A percentile compares a stretch with the other conserved stretches of the same genome.
Evolutionary conservation across 441 rosid genomes (phyloP).

Genomic region (Sinapis alba): DNA sequence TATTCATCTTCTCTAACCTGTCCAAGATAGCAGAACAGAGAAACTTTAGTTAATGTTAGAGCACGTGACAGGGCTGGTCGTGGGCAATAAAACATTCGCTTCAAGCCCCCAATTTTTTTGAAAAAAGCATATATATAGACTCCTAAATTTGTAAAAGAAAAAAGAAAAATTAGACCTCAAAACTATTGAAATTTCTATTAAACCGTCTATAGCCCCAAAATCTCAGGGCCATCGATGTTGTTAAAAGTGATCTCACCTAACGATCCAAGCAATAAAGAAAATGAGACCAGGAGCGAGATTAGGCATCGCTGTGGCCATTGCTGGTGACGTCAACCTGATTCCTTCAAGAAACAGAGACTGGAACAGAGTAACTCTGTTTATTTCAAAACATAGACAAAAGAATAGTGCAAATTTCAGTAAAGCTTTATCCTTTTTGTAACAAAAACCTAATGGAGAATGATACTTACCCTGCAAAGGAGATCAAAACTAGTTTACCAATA

Average conservation of each 20-base stretch:
- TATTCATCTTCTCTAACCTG: conserved; percentile 71
- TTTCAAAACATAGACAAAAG: not conserved
- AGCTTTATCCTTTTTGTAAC: not conserved
- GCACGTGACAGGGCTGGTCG: too few species aligned
- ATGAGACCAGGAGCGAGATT: conserved; percentile 87
- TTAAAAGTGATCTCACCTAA: conserved; percentile 43
- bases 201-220: too few species aligned
- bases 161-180: too few species aligned
- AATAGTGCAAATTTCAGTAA: not conserved
- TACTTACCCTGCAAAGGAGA: conserved; percentile 77
- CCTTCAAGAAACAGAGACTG: conserved; percentile 78
- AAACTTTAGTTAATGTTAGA: not conserved
- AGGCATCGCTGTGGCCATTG: conserved; percentile 94
- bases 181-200: too few species aligned
- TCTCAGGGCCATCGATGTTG: too few species aligned
- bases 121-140: too few species aligned
- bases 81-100: too few species aligned
- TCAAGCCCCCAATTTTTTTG: too few species aligned
- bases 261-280: conserved; percentile 79
- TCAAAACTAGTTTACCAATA: conserved; percentile 61
- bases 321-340: conserved; percentile 76
- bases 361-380: conserved; percentile 74
- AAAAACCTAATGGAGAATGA: not conserved
- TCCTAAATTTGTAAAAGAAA: too few species aligned
- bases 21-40: not conserved